These are phyloP conservation scores for Sextonia rubra DNA, from an alignment of 164 flowering plant genomes.

Conservation along the genomic window DNA sequence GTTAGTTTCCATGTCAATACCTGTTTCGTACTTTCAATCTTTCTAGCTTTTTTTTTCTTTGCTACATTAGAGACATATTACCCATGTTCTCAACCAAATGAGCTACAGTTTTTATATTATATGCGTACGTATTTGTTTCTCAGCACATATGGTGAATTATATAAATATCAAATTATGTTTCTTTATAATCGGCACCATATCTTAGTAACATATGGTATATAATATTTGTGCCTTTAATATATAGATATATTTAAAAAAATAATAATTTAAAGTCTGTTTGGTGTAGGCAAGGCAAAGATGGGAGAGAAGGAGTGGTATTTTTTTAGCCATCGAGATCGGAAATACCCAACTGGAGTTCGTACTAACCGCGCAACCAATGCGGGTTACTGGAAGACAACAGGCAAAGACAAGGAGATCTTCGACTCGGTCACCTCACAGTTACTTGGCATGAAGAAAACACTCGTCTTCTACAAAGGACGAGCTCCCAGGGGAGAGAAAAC, in stretches of 20 bases:
- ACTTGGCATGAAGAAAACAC: constrained; percentile 93
- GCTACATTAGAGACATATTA: too few species aligned
- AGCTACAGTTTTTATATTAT: too few species aligned
- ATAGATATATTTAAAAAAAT: too few species aligned
- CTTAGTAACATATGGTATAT: neutral
- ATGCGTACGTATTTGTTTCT: neutral
- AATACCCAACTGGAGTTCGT: constrained; percentile 91
- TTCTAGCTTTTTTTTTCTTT: too few species aligned
- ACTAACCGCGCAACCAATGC: constrained; percentile 89
- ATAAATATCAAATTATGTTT: neutral
- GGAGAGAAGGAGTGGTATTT: constrained; percentile 98
- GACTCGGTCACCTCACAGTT: constrained; percentile 56
- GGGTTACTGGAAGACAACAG: constrained; percentile 96
- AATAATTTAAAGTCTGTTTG: too few species aligned
- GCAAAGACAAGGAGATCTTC: constrained; percentile 92
- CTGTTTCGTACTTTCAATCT: too few species aligned
- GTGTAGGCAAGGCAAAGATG: constrained; percentile 85
- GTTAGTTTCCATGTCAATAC: too few species aligned
- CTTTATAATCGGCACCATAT: neutral
- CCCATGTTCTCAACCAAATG: too few species aligned
- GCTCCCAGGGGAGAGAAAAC: constrained; percentile 95
- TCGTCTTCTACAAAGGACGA: constrained; percentile 91
- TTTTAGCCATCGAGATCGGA: constrained; percentile 86
- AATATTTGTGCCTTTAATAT: neutral
- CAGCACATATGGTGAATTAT: too few species aligned